Conservation (phyloP, 1,139 yeast species). For the Diutina sp. region DNA sequence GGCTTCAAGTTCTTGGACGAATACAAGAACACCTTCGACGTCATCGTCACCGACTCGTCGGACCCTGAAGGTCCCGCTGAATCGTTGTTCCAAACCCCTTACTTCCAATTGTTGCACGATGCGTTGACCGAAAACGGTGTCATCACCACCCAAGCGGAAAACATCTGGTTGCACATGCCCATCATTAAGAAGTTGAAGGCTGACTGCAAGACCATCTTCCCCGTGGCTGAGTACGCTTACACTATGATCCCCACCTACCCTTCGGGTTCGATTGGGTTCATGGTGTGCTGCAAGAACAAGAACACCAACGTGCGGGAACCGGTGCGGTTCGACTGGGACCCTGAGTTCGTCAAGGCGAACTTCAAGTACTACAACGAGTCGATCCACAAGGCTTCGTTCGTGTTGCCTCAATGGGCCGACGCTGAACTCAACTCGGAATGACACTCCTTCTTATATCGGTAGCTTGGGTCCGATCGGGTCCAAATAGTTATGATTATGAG, state of each 20-base stretch:
- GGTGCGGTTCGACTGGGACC: constrained; percentile 45
- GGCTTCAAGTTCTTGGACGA: constrained; percentile 85
- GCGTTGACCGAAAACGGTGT: constrained; percentile 84
- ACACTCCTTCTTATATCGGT: neutral
- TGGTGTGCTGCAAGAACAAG: constrained; percentile 77
- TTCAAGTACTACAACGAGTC: constrained; percentile 70
- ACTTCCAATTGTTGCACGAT: constrained; percentile 63
- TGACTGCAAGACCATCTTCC: constrained; percentile 71
- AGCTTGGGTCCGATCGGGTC: neutral
- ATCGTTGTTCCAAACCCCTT: constrained; percentile 73
- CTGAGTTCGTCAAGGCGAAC: constrained; percentile 47
- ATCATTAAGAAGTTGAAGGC: constrained; percentile 64
- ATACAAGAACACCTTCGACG: constrained; percentile 63
- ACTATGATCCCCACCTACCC: constrained; percentile 90
- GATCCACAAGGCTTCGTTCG: constrained; percentile 77
- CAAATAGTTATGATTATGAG: neutral
- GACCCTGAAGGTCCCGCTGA: constrained; percentile 98
- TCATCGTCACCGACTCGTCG: constrained; percentile 85
- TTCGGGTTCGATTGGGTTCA: constrained; percentile 86
- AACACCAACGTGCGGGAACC: constrained; percentile 54
- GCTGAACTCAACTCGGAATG: constrained; percentile 12
- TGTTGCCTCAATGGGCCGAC: constrained; percentile 80
- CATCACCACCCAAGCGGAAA: constrained; percentile 84
- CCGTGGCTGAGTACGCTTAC: constrained; percentile 77
- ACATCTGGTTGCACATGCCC: constrained; percentile 77